Conservation (phyloP, 805 yeast species). For the Wickerhamiella lipophila region DNA sequence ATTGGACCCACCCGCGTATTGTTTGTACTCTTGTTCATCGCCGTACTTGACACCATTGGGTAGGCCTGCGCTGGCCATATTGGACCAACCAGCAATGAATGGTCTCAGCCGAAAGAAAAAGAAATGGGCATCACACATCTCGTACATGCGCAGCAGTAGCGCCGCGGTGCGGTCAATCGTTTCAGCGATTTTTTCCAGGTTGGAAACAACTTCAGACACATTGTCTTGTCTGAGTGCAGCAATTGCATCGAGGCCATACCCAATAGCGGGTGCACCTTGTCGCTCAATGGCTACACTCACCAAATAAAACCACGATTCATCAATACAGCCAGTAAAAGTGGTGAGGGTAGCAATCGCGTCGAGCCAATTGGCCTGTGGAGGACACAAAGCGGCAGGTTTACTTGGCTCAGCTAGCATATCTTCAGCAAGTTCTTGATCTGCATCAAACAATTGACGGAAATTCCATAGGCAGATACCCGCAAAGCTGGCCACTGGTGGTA, state of each 20-base stretch:
- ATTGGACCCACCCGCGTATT: conserved; percentile 80
- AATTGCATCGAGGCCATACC: conserved; percentile 56
- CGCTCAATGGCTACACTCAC: conserved; percentile 79
- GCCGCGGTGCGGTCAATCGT: conserved; percentile 61
- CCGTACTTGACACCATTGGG: conserved; percentile 72
- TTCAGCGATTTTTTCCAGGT: conserved; percentile 58
- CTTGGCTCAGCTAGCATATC: not conserved
- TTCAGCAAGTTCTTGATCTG: conserved; percentile 7
- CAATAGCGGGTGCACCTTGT: conserved; percentile 61
- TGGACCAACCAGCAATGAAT: conserved; percentile 85
- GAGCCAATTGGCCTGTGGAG: conserved; percentile 12
- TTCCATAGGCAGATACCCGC: conserved; percentile 86
- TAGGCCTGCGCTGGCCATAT: conserved; percentile 78
- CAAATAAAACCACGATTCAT: conserved; percentile 88
- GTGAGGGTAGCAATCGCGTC: conserved; percentile 48
- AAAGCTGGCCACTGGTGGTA: conserved; percentile 82
- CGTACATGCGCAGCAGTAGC: conserved; percentile 70
- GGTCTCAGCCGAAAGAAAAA: conserved; percentile 82
- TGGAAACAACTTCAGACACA: conserved; percentile 30
- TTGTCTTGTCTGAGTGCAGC: conserved; percentile 40
- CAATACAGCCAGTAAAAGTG: conserved; percentile 81
- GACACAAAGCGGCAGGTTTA: not conserved
- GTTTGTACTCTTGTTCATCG: conserved; percentile 40
- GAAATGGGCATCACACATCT: conserved; percentile 88
- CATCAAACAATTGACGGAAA: conserved; percentile 42